Evolutionary conservation across 805 yeast species (phyloP).

Genomic region (Yarrowia deformans): DNA sequence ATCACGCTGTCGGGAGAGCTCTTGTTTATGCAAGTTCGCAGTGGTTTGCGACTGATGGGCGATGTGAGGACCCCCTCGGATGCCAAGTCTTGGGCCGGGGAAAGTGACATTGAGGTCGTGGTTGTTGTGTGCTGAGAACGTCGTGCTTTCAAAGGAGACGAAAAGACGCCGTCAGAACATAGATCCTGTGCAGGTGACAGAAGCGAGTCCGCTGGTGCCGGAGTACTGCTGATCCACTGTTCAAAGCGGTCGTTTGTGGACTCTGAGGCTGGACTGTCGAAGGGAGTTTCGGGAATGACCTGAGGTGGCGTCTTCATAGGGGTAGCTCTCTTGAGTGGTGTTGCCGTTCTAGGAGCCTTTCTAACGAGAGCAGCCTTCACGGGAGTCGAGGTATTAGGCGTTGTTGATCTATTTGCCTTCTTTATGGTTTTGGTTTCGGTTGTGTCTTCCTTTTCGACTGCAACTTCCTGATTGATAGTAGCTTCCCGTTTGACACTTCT

Average conservation of each 20-base stretch:
- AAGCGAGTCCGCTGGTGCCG: not conserved
- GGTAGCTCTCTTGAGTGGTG: not conserved
- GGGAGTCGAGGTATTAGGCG: not conserved
- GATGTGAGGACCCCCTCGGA: not conserved
- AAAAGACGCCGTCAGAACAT: not conserved
- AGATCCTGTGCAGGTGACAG: not conserved
- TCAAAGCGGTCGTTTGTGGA: not conserved
- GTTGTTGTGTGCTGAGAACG: not conserved
- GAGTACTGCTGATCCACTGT: not conserved
- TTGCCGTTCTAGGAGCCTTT: not conserved
- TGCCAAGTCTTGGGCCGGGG: not conserved
- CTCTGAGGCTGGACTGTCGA: not conserved
- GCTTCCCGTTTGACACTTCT: not conserved
- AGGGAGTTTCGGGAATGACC: not conserved
- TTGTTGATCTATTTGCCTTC: not conserved
- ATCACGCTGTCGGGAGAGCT: slow-evolving; percentile 3
- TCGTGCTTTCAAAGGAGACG: not conserved
- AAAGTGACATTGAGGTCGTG: not conserved
- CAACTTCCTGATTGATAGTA: not conserved
- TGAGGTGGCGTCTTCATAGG: not conserved
- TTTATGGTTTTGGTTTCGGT: not conserved
- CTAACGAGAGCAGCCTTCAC: not conserved
- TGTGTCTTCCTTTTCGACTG: not conserved
- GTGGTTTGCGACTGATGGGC: not conserved
- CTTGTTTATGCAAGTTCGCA: not conserved